Base-by-base conservation (phyloP, 106 monocot species). In the Chionographis japonica region DNA sequence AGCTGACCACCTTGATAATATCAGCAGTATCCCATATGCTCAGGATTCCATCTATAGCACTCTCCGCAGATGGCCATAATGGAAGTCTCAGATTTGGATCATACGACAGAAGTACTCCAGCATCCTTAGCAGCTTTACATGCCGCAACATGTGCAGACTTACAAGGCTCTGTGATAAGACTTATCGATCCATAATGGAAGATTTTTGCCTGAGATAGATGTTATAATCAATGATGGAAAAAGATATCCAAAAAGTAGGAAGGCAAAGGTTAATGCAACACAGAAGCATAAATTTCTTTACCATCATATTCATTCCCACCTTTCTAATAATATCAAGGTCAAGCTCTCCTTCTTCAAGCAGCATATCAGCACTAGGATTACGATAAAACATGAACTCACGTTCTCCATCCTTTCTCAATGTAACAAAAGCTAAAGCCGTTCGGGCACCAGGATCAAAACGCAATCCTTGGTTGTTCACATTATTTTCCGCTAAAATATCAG, bases 361-460 rank as follows among this genome's bases (percentile, higher is more conserved):
- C 95, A 97, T 97, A 77, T 97, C 95, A 60, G 95, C 95, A 77
- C 95, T 92, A 61, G 95, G 95, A 79, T 97, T 97, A 50, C 95
- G 86, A 74, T 89, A 97, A 71, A 97, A 97, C 95, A 97, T 97
- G 71, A 97, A 97, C 62, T 97, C 92, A 40, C 95, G 79, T 43
- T 97, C 95, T 56, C 95, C 95, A 63, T 97, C 92, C 57, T 63
- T 85, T 77, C 78, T 80, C 54, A 97, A 61, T 43, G 95, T 97
- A 56, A 97, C 95, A 85, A 97, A 97, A 66, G 95, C 95, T 62
- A 97, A 82, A 73, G 95, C 95, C 58, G 95, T 97, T 58, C 92
- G 78, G 36, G 95, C 95, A 80, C 82, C 84, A 62, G 86, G 70
- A 76, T 97, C 95, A 83, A 97, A 97, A 38, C 89, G 92, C 73